Conservation (phyloP, 176 grass and related monocot species). For the Carex kokanica region DNA sequence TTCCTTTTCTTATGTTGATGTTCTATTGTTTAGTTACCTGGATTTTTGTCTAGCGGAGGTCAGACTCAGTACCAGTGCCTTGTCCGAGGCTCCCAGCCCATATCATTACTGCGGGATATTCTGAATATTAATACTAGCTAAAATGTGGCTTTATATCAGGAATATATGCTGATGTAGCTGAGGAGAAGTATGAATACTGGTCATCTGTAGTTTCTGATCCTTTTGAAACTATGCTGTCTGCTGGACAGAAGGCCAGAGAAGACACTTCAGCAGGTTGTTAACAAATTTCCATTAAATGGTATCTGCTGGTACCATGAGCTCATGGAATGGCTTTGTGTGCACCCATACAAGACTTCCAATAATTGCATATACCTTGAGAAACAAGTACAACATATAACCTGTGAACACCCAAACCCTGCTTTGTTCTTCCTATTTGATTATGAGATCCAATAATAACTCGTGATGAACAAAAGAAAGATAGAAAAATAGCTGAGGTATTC, state of each 20-base stretch:
- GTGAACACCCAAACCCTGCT: not conserved
- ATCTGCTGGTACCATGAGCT: conserved; percentile 15
- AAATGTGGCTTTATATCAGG: conserved; percentile 32
- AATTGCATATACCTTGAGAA: not conserved
- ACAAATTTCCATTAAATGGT: conserved; percentile 1
- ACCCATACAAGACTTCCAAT: not conserved
- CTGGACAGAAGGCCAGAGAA: conserved; percentile 84
- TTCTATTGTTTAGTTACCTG: conserved; percentile 1
- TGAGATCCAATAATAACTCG: not conserved
- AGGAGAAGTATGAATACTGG: conserved; percentile 80
- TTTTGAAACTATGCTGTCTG: conserved; percentile 74
- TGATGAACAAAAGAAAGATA: not conserved
- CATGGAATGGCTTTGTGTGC: not conserved
- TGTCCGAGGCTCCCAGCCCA: not conserved
- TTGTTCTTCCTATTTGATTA: not conserved
- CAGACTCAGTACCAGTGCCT: not conserved
- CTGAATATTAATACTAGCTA: conserved; percentile 18
- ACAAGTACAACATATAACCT: conserved; percentile 24
- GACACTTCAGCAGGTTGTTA: conserved; percentile 64
- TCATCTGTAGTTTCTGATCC: conserved; percentile 66
- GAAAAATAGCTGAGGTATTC: conserved; percentile 8
- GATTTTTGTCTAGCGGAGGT: conserved; percentile 6
- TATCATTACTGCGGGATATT: not conserved
- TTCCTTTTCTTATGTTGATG: not conserved
- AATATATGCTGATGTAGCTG: conserved; percentile 89